These are phyloP conservation scores for Epichloe hybrida DNA, from an alignment of 2,329 filamentous ascomycete genomes.

Conservation along the genomic window DNA sequence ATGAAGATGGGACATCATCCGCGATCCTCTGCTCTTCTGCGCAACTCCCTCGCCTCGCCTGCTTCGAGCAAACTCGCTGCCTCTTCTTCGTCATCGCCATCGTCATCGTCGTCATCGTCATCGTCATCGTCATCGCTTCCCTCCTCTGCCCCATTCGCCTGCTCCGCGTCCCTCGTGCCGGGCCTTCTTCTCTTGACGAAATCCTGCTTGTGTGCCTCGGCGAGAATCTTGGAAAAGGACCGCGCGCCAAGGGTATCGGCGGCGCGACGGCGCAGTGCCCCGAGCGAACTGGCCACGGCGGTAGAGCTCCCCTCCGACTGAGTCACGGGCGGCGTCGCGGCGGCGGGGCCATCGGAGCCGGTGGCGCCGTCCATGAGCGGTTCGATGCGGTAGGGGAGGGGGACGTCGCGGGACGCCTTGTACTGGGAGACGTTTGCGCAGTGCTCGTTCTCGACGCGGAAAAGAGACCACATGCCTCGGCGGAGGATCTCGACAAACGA, in stretches of 20 bases:
- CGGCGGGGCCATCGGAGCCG: slow-evolving; percentile 5
- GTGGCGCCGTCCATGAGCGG: slow-evolving; percentile 27
- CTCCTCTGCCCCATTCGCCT: slow-evolving; percentile 12
- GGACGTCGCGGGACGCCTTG: slow-evolving; percentile 78
- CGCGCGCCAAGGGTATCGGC: slow-evolving; percentile 18
- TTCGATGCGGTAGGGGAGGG: slow-evolving; percentile 57
- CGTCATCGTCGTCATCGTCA: slow-evolving; percentile 20
- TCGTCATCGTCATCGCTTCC: slow-evolving; percentile 22
- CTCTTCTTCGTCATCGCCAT: slow-evolving; percentile 16
- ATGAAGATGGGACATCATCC: background rate
- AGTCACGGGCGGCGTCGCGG: background rate
- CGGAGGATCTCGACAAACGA: slow-evolving; percentile 68
- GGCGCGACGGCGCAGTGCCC: slow-evolving; percentile 17
- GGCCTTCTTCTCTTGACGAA: slow-evolving; percentile 64
- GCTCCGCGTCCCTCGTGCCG: slow-evolving; percentile 7
- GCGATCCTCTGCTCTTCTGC: slow-evolving; percentile 8
- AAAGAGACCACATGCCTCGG: slow-evolving; percentile 78
- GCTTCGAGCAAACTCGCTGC: slow-evolving; percentile 7
- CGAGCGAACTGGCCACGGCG: slow-evolving; percentile 10
- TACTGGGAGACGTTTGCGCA: slow-evolving; percentile 83
- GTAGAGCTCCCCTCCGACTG: slow-evolving; percentile 8
- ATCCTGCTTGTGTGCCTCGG: slow-evolving; percentile 77
- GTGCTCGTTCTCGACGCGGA: slow-evolving; percentile 96
- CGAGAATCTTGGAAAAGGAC: slow-evolving; percentile 51
- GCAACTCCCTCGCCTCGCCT: background rate